Percentiles rank a stretch among this genome's conserved stretches.
These are phyloP conservation scores for Heliocybe sulcata DNA, from an alignment of 1,284 basidiomycete genomes.

Conservation along the genomic window DNA sequence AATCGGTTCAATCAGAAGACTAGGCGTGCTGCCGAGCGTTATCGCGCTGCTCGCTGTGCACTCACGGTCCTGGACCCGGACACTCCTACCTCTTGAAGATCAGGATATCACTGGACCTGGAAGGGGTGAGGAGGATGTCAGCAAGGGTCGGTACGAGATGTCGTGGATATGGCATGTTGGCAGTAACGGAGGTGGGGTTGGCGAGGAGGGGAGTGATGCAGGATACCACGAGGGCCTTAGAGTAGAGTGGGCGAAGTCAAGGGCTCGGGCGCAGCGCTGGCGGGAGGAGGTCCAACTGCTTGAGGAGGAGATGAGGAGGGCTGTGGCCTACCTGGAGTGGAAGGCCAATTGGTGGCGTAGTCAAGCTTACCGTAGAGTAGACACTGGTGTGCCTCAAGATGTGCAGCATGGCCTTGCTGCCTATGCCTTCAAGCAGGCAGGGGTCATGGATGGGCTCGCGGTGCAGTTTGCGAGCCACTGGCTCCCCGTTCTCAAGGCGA, in stretches of 20 bases:
- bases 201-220: not conserved
- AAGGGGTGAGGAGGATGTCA: too few relatives aligned
- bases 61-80: constrained; percentile 5
- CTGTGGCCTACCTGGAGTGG: constrained; percentile 8
- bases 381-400: not conserved
- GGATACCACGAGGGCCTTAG: constrained; percentile 5
- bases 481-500: too few relatives aligned
- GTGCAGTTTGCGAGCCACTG: too few relatives aligned
- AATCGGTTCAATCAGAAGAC: constrained; percentile 2
- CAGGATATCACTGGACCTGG: too few relatives aligned
- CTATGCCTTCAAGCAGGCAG: constrained; percentile 11
- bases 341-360: constrained; percentile 9
- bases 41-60: constrained; percentile 6
- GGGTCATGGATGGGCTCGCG: too few relatives aligned
- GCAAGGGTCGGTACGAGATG: not conserved
- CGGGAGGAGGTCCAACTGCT: constrained; percentile 10
- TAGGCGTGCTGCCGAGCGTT: not conserved
- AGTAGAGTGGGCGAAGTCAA: constrained; percentile 11
- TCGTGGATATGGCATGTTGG: constrained; percentile 12
- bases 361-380: not conserved
- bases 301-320: constrained; percentile 14
- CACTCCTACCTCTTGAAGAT: constrained; percentile 3
- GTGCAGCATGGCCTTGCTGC: constrained; percentile 6
- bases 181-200: not conserved
- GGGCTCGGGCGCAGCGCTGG: constrained; percentile 10